Percentiles rank a stretch among this genome's conserved stretches.
Evolutionary conservation across 352 stramenopile genomes (phyloP).

Genomic region (Globisporangium spinosum): DNA sequence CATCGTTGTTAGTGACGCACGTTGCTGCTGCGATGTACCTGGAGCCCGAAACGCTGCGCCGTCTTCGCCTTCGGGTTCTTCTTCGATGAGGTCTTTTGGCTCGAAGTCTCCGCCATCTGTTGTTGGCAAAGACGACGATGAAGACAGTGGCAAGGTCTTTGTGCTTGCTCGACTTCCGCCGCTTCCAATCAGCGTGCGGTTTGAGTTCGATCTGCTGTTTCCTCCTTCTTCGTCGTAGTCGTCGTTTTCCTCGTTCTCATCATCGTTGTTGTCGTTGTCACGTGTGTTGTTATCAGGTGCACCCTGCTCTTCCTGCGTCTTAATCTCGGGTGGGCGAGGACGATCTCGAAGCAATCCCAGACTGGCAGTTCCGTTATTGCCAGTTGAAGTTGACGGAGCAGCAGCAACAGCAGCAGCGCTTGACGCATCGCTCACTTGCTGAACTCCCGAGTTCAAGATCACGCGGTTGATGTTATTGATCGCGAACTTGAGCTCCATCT

Average conservation of each 20-base stretch:
- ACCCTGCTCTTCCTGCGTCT: constrained; percentile 5
- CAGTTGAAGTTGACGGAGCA: constrained; percentile 19
- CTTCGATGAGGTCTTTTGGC: constrained; percentile 29
- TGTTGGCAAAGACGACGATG: constrained; percentile 40
- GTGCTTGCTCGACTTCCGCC: constrained; percentile 41
- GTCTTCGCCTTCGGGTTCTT: constrained; percentile 44
- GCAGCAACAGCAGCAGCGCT: neutral
- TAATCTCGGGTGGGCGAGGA: constrained; percentile 10
- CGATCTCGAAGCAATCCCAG: neutral
- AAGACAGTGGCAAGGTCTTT: constrained; percentile 47
- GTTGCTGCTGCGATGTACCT: constrained; percentile 9
- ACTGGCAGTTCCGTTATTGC: constrained; percentile 28
- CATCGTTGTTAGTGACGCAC: constrained; percentile 52
- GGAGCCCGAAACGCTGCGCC: constrained; percentile 1
- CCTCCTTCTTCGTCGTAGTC: constrained; percentile 9
- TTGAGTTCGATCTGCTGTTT: constrained; percentile 34
- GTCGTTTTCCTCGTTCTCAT: constrained; percentile 28
- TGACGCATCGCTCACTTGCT: constrained; percentile 10
- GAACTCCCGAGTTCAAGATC: constrained; percentile 65
- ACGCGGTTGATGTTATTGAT: constrained; percentile 81
- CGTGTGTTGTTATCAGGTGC: neutral
- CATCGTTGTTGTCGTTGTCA: constrained; percentile 14
- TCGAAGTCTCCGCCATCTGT: constrained; percentile 36
- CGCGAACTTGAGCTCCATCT: constrained; percentile 72
- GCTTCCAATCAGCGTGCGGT: constrained; percentile 44